A percentile compares a stretch with the other conserved stretches of the same genome.
Conservation (phyloP, 2,329 filamentous ascomycete species). For the Cytospora mali region DNA sequence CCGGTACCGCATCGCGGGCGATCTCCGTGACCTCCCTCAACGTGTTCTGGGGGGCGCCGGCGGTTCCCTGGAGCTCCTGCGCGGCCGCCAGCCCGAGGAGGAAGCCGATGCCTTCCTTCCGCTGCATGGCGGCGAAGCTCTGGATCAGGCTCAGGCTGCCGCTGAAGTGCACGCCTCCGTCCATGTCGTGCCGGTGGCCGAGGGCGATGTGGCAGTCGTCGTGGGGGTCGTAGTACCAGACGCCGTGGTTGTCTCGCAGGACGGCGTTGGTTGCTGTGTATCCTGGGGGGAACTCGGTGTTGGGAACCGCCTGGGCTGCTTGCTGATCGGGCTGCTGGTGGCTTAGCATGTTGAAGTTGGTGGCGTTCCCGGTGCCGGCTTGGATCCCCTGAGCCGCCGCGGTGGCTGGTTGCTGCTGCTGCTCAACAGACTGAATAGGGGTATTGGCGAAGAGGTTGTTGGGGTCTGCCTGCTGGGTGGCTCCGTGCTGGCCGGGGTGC, state of each 20-base stretch:
- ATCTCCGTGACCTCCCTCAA: background rate
- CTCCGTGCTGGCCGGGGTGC: background rate
- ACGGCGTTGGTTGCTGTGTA: background rate
- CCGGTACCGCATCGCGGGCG: constrained; percentile 2
- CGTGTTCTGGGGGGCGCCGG: background rate
- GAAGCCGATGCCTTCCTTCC: constrained; percentile 2
- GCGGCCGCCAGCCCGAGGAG: constrained; percentile 14
- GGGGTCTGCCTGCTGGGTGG: background rate
- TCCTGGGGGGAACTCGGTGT: background rate
- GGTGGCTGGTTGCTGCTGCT: background rate
- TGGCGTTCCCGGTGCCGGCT: background rate
- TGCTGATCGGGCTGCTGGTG: background rate
- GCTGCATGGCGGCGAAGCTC: background rate
- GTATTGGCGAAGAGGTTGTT: background rate
- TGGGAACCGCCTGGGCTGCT: background rate
- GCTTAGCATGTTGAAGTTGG: background rate
- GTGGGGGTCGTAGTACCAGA: constrained; percentile 21
- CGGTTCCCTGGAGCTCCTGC: background rate
- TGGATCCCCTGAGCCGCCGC: background rate
- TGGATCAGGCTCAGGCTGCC: background rate
- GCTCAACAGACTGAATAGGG: constrained; percentile 3
- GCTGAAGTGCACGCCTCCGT: constrained; percentile 19
- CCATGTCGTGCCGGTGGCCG: constrained; percentile 22
- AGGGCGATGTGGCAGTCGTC: constrained; percentile 12
- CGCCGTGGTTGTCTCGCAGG: background rate